Conservation (phyloP, 1,139 yeast genomes). For the Debaryomycetaceae sp. region DNA sequence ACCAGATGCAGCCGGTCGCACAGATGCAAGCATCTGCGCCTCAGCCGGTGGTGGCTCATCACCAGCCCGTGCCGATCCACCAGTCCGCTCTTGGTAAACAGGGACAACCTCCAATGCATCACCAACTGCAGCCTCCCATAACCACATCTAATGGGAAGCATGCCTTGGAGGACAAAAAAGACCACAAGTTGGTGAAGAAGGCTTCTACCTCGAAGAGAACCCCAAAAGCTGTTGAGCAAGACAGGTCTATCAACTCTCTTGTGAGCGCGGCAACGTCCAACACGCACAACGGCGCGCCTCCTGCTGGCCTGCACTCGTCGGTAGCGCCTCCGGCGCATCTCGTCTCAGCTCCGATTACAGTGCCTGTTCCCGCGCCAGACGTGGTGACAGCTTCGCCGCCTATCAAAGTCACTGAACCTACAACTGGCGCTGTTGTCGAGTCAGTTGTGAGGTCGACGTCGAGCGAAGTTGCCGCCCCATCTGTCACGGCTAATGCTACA, state of each 20-base stretch:
- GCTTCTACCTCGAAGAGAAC: conserved; percentile 8
- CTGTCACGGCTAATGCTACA: conserved; percentile 1
- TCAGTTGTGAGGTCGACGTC: conserved; percentile 6
- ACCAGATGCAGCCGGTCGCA: conserved; percentile 7
- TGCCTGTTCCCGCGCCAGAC: too few relatives aligned
- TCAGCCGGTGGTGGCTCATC: conserved; percentile 9
- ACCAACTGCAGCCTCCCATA: conserved; percentile 9
- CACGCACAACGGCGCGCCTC: conserved; percentile 4
- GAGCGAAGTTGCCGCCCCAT: not conserved
- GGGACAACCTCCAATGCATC: conserved; percentile 8
- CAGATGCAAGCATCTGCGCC: conserved; percentile 10
- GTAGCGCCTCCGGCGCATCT: conserved; percentile 1
- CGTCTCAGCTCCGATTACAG: conserved; percentile 7
- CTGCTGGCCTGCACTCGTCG: too few relatives aligned
- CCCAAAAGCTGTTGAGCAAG: conserved; percentile 8
- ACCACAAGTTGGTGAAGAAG: conserved; percentile 6
- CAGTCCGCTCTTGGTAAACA: conserved; percentile 7
- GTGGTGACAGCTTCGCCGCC: conserved; percentile 9
- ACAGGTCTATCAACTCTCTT: conserved; percentile 3
- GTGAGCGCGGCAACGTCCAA: conserved; percentile 6
- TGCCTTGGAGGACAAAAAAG: conserved; percentile 6
- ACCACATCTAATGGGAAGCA: conserved; percentile 7
- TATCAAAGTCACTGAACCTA: conserved; percentile 1
- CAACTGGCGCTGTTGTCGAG: conserved; percentile 4
- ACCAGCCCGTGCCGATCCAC: conserved; percentile 11